These are phyloP conservation scores for Rhodotorula sp. DNA, from an alignment of 1,284 basidiomycete genomes.

Conservation along the genomic window DNA sequence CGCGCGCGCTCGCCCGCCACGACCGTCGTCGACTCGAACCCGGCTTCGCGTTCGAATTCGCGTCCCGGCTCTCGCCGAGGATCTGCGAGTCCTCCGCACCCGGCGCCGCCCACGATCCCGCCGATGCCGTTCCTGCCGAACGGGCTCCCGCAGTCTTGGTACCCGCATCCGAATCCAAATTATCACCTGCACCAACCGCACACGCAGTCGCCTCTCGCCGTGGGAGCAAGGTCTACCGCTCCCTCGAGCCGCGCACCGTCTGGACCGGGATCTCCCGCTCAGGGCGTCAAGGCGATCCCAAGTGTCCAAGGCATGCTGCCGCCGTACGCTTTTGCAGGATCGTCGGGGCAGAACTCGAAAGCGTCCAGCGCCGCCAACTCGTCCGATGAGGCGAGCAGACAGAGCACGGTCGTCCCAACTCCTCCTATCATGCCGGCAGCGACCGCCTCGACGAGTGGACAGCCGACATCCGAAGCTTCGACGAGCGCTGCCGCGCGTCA, in stretches of 20 bases:
- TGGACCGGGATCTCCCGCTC: conserved; percentile 9
- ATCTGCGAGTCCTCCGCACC: conserved; percentile 14
- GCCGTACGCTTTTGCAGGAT: background rate
- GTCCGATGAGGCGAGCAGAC: background rate
- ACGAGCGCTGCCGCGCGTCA: background rate
- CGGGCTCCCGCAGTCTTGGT: conserved; percentile 19
- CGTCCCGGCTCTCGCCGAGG: conserved; percentile 8
- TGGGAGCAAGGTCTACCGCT: background rate
- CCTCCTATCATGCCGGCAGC: background rate
- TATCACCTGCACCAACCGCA: conserved; percentile 34
- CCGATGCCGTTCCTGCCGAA: background rate
- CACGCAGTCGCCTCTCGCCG: conserved; percentile 34
- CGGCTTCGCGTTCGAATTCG: conserved; percentile 1
- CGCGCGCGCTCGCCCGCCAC: conserved; percentile 22
- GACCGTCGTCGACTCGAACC: background rate
- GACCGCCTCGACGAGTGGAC: no score
- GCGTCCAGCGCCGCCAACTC: background rate
- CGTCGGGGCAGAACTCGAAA: background rate
- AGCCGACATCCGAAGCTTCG: background rate
- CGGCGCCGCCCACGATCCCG: background rate
- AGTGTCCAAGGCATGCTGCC: background rate
- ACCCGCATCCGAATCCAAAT: conserved; percentile 32
- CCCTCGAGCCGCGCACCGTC: conserved; percentile 11
- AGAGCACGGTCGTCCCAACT: background rate
- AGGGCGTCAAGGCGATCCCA: background rate